These are phyloP conservation scores for Salvia rosmarinus DNA, from an alignment of 257 asterid species.

Conservation along the genomic window DNA sequence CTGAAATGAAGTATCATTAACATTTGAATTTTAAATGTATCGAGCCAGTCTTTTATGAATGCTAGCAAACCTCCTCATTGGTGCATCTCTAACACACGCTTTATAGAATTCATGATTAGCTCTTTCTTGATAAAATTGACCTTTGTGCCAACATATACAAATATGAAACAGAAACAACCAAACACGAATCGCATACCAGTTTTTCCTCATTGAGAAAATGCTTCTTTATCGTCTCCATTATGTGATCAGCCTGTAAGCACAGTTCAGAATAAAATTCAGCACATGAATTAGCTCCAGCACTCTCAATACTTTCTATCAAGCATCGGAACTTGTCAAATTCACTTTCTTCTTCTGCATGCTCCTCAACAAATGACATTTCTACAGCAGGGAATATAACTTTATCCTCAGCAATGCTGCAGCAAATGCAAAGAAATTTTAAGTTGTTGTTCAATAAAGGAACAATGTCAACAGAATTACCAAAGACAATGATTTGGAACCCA, in stretches of 20 bases:
- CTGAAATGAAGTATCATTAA: constrained; percentile 16
- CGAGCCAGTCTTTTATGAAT: constrained; percentile 2
- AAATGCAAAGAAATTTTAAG: constrained; percentile 22
- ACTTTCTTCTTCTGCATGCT: constrained; percentile 95
- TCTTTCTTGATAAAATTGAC: constrained; percentile 9
- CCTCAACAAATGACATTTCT: constrained; percentile 88
- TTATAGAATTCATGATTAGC: constrained; percentile 17
- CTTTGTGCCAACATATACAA: not conserved
- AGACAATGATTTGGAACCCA: constrained; percentile 7
- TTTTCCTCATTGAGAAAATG: constrained; percentile 89
- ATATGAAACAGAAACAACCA: constrained; percentile 29
- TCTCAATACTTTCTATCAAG: constrained; percentile 84
- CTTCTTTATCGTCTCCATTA: constrained; percentile 78
- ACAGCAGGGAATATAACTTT: constrained; percentile 93
- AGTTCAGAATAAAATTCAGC: constrained; percentile 80
- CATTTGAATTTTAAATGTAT: constrained; percentile 20
- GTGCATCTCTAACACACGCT: constrained; percentile 11
- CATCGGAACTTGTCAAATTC: constrained; percentile 86
- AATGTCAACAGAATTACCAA: constrained; percentile 12
- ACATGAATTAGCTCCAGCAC: constrained; percentile 86
- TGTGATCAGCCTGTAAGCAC: constrained; percentile 91
- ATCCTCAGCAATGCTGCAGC: constrained; percentile 98
- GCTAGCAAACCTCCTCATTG: constrained; percentile 14
- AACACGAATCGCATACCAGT: constrained; percentile 57
- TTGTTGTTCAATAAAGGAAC: constrained; percentile 21